Evolutionary conservation across 805 yeast species (phyloP), one percentile per base, ranked within the genome.

Genomic region (Suhomyces sp.): DNA sequence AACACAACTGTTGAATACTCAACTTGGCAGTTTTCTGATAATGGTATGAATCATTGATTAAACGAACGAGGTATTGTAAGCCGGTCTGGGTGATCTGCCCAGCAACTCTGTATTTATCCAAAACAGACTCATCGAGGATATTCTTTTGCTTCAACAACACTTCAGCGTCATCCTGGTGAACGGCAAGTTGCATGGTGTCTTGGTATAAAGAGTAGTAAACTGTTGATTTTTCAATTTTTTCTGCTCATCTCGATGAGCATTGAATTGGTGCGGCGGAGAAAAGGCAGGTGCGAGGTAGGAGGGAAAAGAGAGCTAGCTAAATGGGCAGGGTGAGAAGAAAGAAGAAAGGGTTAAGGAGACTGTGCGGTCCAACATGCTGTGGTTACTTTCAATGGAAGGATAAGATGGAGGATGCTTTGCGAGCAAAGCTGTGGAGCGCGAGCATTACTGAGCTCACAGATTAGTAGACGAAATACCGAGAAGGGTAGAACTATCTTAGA

Each of bases 81-180:
- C 90, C 86, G 19, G 96, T 86, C 71, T 92, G 97, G 3, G 94
- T 75, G 60, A 91, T 84, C 69, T 88, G 90, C 46, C 97, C 97
- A 4, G 97, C 97, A 47, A 84, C 76, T 70, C 96, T 81, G 72
- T 92, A 91, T 71, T 91, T 92, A 59, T 86, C 93, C 24, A 89
- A 65, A 9, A 86, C 85, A 15, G 78, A 54, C 27, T 77, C 84
- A 58, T 75, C 76, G 57, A 90, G 77, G 41, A 83, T 79, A 67
- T 90, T 90, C 66, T 83, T 89, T 56, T 85, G 85, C 59, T 83
- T 84, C 58, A 90, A 76, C 53, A 89, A 77, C 58, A 85, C 72
- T 60, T 87, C 85, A 48, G 87, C 85, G 62, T 88, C 94, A 60
- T 82, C 86, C 63, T 82, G 84, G 50, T 87, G 85, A 57, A 86